phyloP scores from a whole-genome alignment of 371 early-diverging fungal genomes.

The Apophysomyces elegans region DNA sequence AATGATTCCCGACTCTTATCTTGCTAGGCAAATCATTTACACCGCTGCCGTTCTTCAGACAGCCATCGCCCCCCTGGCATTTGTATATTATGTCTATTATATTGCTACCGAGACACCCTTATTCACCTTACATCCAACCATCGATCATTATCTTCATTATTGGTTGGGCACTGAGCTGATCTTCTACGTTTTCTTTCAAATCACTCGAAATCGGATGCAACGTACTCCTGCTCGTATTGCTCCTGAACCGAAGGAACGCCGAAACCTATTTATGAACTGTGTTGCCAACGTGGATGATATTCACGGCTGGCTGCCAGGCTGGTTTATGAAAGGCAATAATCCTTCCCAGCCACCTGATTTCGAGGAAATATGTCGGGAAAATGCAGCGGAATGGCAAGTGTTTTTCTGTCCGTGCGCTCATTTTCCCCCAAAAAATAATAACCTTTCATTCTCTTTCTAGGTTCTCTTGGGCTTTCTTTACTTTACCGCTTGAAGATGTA shows the following conservation, averaged over 20 bases:
- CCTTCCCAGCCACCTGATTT: slow-evolving; percentile 38
- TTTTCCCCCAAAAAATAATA: slow-evolving; percentile 1
- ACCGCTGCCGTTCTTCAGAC: slow-evolving; percentile 41
- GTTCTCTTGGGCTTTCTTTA: slow-evolving; percentile 63
- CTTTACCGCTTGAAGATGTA: slow-evolving; percentile 45
- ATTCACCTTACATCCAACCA: slow-evolving; percentile 35
- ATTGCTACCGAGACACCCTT: slow-evolving; percentile 43
- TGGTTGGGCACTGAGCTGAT: slow-evolving; percentile 60
- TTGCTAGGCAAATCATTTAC: slow-evolving; percentile 37
- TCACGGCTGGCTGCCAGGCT: slow-evolving; percentile 51
- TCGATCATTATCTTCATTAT: slow-evolving; percentile 45
- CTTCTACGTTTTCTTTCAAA: slow-evolving; percentile 58
- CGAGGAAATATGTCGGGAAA: slow-evolving; percentile 50
- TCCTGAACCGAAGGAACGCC: slow-evolving; percentile 41
- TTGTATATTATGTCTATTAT: slow-evolving; percentile 53
- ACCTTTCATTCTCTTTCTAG: slow-evolving; percentile 28
- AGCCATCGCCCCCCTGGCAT: slow-evolving; percentile 52
- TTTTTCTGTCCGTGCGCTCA: neutral
- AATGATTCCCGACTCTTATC: slow-evolving; percentile 45
- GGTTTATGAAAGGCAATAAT: slow-evolving; percentile 47
- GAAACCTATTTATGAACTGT: slow-evolving; percentile 46
- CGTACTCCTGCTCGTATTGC: slow-evolving; percentile 30
- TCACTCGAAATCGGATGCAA: slow-evolving; percentile 53
- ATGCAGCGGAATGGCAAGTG: slow-evolving; percentile 60
- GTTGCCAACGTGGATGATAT: slow-evolving; percentile 49